Evolutionary conservation across 306 rosid genomes (phyloP).

Genomic region (Quercus aquifolioides): DNA sequence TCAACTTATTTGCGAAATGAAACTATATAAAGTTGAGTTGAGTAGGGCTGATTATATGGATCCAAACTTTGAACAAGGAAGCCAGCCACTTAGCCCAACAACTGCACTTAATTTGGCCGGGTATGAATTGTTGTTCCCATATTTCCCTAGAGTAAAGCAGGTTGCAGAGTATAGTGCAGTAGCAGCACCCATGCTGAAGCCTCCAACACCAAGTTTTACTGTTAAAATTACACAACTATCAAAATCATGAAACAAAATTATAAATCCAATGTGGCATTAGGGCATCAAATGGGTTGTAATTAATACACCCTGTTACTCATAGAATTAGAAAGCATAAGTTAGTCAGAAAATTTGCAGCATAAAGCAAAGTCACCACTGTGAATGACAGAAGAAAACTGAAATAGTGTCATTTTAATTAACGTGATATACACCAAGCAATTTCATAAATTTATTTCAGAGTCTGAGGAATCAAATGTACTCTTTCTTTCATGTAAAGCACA

Average conservation of each 20-base stretch:
- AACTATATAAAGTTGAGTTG: conserved; percentile 8
- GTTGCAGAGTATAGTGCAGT: conserved; percentile 83
- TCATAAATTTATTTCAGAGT: not conserved
- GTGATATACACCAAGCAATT: not conserved
- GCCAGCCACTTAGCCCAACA: conserved; percentile 99
- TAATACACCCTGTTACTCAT: not conserved
- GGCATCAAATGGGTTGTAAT: not conserved
- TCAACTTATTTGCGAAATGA: not conserved
- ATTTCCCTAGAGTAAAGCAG: conserved; percentile 66
- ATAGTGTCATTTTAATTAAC: not conserved
- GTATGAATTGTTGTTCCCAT: conserved; percentile 65
- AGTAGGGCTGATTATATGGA: conserved; percentile 17
- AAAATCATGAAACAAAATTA: conserved; percentile 3
- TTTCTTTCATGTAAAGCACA: not conserved
- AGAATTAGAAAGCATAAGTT: not conserved
- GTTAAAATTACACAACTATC: conserved; percentile 19
- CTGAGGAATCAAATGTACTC: not conserved
- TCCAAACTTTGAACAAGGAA: conserved; percentile 90
- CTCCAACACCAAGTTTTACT: conserved; percentile 98
- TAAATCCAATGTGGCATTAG: not conserved
- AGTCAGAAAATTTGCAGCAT: not conserved
- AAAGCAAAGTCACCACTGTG: not conserved
- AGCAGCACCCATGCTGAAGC: conserved; percentile 99
- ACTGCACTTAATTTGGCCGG: conserved; percentile 77
- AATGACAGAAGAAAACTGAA: not conserved